Conservation (phyloP, 495 filamentous ascomycete genomes). For the Penicillium mononematosum region DNA sequence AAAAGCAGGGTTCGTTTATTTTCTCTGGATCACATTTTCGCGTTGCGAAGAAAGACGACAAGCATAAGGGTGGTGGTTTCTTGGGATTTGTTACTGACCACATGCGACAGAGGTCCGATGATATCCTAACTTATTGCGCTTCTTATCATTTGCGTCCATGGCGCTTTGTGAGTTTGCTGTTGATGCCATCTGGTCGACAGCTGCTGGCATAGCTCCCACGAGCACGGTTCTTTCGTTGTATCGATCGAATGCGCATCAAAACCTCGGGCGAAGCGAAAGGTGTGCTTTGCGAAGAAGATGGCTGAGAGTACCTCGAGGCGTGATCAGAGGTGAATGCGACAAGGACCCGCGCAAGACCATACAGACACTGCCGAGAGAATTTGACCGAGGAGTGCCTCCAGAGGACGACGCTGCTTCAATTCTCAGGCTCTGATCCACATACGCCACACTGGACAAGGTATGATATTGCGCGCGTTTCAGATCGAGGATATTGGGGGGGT, state of each 20-base stretch:
- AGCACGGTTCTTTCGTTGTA: constrained; percentile 22
- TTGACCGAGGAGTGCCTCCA: constrained; percentile 7
- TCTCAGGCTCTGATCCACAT: constrained; percentile 19
- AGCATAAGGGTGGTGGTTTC: not conserved
- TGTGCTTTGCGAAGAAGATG: constrained; percentile 6
- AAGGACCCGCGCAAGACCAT: constrained; percentile 18
- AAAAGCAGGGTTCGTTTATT: not conserved
- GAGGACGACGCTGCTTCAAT: constrained; percentile 21
- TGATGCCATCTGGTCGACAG: constrained; percentile 62
- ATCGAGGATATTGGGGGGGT: constrained; percentile 9
- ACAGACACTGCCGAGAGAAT: constrained; percentile 13
- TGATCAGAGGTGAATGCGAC: constrained; percentile 14
- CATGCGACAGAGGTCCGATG: constrained; percentile 97
- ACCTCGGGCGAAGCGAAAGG: constrained; percentile 16
- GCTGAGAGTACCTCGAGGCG: constrained; percentile 4
- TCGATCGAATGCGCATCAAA: constrained; percentile 43
- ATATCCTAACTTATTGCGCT: constrained; percentile 95
- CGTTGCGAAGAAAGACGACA: not conserved
- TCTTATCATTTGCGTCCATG: constrained; percentile 66
- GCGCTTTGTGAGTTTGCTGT: constrained; percentile 63
- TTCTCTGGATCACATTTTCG: not conserved
- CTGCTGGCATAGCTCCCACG: constrained; percentile 43
- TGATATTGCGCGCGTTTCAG: constrained; percentile 31
- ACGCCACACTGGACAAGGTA: constrained; percentile 20
- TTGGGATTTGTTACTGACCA: constrained; percentile 61